Conservation (phyloP, 805 yeast genomes). For the Saturnispora mendoncae region DNA sequence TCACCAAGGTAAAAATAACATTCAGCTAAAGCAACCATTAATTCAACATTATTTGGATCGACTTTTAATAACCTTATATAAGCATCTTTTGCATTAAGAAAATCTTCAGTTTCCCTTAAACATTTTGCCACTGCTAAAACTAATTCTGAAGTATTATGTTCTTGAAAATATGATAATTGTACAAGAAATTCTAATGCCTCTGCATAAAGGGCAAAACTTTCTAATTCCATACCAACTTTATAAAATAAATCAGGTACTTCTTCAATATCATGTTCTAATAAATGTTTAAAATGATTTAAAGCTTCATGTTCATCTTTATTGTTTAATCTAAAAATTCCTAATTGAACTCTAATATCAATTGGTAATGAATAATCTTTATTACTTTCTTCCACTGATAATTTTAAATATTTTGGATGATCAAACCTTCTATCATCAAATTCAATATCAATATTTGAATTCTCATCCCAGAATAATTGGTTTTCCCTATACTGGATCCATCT, state of each 20-base stretch:
- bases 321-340: slow-evolving; percentile 67
- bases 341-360: slow-evolving; percentile 75
- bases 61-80: slow-evolving; percentile 44
- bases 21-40: slow-evolving; percentile 74
- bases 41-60: slow-evolving; percentile 61
- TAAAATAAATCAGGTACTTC: slow-evolving; percentile 65
- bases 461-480: slow-evolving; percentile 60
- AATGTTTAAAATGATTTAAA: slow-evolving; percentile 51
- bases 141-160: slow-evolving; percentile 42
- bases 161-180: slow-evolving; percentile 49
- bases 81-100: slow-evolving; percentile 51
- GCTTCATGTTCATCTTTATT: slow-evolving; percentile 64
- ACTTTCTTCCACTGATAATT: slow-evolving; percentile 32
- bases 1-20: slow-evolving; percentile 61
- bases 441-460: slow-evolving; percentile 47
- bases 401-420: slow-evolving; percentile 36
- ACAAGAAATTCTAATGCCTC: slow-evolving; percentile 65
- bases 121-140: slow-evolving; percentile 65
- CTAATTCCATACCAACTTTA: slow-evolving; percentile 70
- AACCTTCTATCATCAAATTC: slow-evolving; percentile 75
- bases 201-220: slow-evolving; percentile 56
- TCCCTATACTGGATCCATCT: slow-evolving; percentile 76
- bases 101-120: slow-evolving; percentile 63
- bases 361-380: slow-evolving; percentile 51
- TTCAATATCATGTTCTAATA: slow-evolving; percentile 43